Conservation (phyloP, 306 rosid genomes). For the Vicia faba region DNA sequence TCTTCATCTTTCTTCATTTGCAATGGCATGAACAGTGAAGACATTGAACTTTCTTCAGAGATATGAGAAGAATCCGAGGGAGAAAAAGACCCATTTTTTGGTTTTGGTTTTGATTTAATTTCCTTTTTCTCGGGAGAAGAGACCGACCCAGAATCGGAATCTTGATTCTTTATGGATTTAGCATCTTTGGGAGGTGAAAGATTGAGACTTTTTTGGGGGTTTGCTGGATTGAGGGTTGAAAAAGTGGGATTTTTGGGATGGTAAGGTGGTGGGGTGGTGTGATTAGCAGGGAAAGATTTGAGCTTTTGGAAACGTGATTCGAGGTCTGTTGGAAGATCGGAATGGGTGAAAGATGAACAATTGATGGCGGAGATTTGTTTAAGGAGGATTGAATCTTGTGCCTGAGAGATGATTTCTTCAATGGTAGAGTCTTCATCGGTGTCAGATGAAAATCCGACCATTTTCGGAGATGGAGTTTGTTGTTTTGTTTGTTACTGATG, state of each 20-base stretch:
- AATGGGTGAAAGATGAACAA: slow-evolving; percentile 62
- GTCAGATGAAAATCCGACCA: slow-evolving; percentile 61
- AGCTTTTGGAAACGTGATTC: slow-evolving; percentile 83
- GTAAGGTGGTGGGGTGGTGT: slow-evolving; percentile 30
- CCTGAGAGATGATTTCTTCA: slow-evolving; percentile 67
- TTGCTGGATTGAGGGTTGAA: slow-evolving; percentile 10
- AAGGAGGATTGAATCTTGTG: slow-evolving; percentile 64
- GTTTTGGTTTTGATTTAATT: slow-evolving; percentile 12
- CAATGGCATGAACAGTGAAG: slow-evolving; percentile 44
- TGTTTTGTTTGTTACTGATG: no score
- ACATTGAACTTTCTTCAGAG: slow-evolving; percentile 48
- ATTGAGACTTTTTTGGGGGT: slow-evolving; percentile 25
- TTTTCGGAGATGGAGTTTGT: slow-evolving; percentile 10
- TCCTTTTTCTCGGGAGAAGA: slow-evolving; percentile 30
- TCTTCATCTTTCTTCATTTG: slow-evolving; percentile 13
- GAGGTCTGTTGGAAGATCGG: slow-evolving; percentile 66
- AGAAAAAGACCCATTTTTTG: slow-evolving; percentile 41
- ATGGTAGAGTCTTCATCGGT: slow-evolving; percentile 69
- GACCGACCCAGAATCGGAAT: slow-evolving; percentile 35
- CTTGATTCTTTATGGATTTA: slow-evolving; percentile 1
- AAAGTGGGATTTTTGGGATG: neutral
- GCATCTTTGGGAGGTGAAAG: slow-evolving; percentile 40
- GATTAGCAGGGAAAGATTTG: slow-evolving; percentile 64
- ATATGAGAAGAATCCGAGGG: slow-evolving; percentile 43
- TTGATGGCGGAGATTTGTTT: slow-evolving; percentile 80